These are phyloP conservation scores for Hanseniaspora pseudoguilliermondii DNA, from an alignment of 805 yeast species.

Conservation along the genomic window DNA sequence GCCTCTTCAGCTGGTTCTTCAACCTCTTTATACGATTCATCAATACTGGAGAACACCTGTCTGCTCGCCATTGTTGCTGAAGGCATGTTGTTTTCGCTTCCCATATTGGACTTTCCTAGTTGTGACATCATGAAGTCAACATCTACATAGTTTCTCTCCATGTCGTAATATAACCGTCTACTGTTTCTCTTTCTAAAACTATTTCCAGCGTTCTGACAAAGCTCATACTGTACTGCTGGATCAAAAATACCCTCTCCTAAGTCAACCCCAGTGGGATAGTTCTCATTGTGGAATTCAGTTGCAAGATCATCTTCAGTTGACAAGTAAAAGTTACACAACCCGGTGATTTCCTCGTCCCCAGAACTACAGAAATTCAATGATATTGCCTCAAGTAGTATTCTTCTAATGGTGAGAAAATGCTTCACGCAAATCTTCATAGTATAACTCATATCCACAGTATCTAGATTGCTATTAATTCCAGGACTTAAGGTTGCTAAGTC, in stretches of 20 bases:
- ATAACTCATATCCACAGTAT: slow-evolving; percentile 31
- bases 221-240: not conserved
- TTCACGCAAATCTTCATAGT: slow-evolving; percentile 44
- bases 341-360: slow-evolving; percentile 69
- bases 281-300: not conserved
- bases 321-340: slow-evolving; percentile 31
- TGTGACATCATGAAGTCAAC: not conserved
- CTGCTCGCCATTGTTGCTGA: too few species aligned
- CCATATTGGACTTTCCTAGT: not conserved
- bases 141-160: slow-evolving; percentile 1
- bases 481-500: slow-evolving; percentile 20
- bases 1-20: too few species aligned
- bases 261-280: not conserved
- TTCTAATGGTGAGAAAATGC: slow-evolving; percentile 44
- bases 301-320: not conserved
- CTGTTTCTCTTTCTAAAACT: too few species aligned
- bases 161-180: not conserved
- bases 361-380: slow-evolving; percentile 80
- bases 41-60: too few species aligned
- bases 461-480: slow-evolving; percentile 1
- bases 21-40: too few species aligned
- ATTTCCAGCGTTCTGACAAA: not conserved
- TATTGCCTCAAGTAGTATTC: slow-evolving; percentile 47
- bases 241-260: not conserved
- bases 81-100: too few species aligned